Percentiles rank a stretch among this genome's conserved stretches.
phyloP scores from a whole-genome alignment of 2,329 filamentous ascomycete genomes.

The Ceratocystis diversiconidia region DNA sequence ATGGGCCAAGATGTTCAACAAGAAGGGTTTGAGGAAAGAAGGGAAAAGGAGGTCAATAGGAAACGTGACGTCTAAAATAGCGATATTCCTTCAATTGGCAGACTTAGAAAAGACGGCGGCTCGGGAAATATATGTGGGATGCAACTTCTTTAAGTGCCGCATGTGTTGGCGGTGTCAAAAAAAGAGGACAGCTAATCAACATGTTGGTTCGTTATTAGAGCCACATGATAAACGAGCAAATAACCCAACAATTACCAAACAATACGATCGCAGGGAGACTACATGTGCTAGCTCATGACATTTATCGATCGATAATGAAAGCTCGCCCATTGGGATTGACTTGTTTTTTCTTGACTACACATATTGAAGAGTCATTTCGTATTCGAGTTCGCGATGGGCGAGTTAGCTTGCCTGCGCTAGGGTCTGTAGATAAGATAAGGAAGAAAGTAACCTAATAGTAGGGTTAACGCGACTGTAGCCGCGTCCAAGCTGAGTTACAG shows the following conservation, averaged over 20 bases:
- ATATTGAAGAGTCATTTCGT: neutral
- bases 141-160: neutral
- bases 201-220: too few species aligned
- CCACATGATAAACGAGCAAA: too few species aligned
- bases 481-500: neutral
- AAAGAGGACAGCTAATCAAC: neutral
- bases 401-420: neutral
- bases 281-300: neutral
- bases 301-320: neutral
- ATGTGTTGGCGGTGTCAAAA: neutral
- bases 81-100: neutral
- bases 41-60: neutral
- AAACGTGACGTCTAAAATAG: neutral
- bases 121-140: neutral
- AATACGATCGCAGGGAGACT: neutral
- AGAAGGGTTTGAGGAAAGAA: neutral
- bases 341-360: neutral
- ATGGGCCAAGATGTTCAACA: neutral
- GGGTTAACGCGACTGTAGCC: neutral
- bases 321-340: neutral
- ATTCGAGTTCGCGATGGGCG: neutral
- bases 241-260: neutral
- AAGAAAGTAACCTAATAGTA: neutral
- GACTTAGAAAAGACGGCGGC: neutral
- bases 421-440: neutral